These are phyloP conservation scores for Bipolaris cookei DNA, from an alignment of 2,329 filamentous ascomycete genomes.

Conservation along the genomic window DNA sequence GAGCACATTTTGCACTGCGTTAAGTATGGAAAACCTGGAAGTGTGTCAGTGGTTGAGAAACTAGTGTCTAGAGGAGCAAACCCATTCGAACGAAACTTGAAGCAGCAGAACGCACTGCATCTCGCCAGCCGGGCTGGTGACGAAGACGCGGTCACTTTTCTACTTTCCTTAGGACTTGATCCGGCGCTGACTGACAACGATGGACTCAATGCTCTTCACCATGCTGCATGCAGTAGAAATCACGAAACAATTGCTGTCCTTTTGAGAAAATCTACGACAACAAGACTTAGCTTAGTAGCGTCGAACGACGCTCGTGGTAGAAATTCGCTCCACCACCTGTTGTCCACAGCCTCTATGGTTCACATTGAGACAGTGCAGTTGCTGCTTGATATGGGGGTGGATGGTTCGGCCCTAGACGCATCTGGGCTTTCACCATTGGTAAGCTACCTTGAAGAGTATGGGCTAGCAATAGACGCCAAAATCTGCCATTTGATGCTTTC, in stretches of 20 bases:
- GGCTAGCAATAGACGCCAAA: background rate
- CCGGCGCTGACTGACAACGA: slow-evolving; percentile 6
- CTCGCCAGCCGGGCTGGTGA: slow-evolving; percentile 14
- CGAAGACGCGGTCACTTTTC: slow-evolving; percentile 8
- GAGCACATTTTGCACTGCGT: background rate
- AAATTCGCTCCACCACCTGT: slow-evolving; percentile 12
- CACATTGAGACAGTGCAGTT: slow-evolving; percentile 12
- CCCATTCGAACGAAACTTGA: slow-evolving; percentile 9
- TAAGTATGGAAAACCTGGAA: background rate
- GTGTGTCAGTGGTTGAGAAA: slow-evolving; percentile 7
- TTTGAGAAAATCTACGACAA: slow-evolving; percentile 2
- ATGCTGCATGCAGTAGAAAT: slow-evolving; percentile 16
- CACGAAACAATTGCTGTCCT: slow-evolving; percentile 11
- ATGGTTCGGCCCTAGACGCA: slow-evolving; percentile 11
- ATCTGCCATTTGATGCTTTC: slow-evolving; percentile 8
- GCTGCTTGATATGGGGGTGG: slow-evolving; percentile 13
- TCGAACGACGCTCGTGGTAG: slow-evolving; percentile 8
- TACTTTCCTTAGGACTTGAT: slow-evolving; percentile 17
- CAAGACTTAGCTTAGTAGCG: slow-evolving; percentile 6
- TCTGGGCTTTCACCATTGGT: slow-evolving; percentile 8
- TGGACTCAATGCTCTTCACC: slow-evolving; percentile 18
- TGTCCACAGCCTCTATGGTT: background rate
- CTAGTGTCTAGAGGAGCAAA: slow-evolving; percentile 16
- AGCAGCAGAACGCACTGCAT: slow-evolving; percentile 18
- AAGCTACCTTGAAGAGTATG: slow-evolving; percentile 3